Conservation (phyloP, 148 eudicot genomes). For the Cornus kousa region DNA sequence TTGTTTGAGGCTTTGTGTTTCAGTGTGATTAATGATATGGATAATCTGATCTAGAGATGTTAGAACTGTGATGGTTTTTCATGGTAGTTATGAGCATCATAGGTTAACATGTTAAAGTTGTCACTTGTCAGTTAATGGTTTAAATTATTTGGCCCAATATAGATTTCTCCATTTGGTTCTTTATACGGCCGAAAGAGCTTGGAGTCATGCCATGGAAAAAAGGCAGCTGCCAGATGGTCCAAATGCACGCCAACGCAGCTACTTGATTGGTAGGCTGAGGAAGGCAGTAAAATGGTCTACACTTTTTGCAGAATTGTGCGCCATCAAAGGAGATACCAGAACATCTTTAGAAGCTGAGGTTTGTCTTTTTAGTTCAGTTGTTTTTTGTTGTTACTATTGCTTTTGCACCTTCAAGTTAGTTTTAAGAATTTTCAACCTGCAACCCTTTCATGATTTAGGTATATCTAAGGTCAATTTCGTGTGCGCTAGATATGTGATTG, state of each 20-base stretch:
- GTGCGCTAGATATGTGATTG: too few species aligned
- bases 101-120: neutral
- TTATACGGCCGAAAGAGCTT: slow-evolving; percentile 91
- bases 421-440: too few species aligned
- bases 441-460: too few species aligned
- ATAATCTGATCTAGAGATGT: neutral
- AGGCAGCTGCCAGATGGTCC: slow-evolving; percentile 93
- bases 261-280: slow-evolving; percentile 84
- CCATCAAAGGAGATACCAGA: slow-evolving; percentile 91
- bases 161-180: slow-evolving; percentile 87
- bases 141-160: slow-evolving; percentile 9
- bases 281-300: slow-evolving; percentile 95
- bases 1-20: neutral
- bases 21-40: neutral
- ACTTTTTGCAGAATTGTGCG: slow-evolving; percentile 77
- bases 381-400: neutral
- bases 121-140: neutral
- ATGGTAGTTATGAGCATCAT: neutral
- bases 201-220: slow-evolving; percentile 99
- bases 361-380: slow-evolving; percentile 5
- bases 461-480: too few species aligned
- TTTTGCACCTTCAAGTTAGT: too few species aligned
- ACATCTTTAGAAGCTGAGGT: slow-evolving; percentile 99
- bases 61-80: neutral
- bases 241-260: slow-evolving; percentile 78